Evolutionary conservation across 176 grass and related monocot species (phyloP), one percentile per base, ranked within the genome.

Genomic region (Puya raimondii): DNA sequence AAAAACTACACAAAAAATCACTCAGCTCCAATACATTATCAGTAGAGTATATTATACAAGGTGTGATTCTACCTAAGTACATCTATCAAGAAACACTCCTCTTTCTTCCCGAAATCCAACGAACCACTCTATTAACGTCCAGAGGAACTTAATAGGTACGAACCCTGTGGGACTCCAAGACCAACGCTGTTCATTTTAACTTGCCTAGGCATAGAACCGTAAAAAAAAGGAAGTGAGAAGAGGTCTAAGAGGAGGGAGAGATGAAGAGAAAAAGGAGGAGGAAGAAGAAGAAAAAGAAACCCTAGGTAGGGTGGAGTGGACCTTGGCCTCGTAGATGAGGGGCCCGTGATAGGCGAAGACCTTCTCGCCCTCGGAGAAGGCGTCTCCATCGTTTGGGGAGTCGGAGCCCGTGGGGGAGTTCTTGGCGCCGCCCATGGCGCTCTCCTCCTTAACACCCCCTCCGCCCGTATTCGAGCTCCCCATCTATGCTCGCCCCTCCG

Each of bases 281-380:
- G 27, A 11, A 48, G 23, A 23, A 21, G 50, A 2, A 18, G 29
- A 2, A 3, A 9, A 51, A 78, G 15, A 11, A 70, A 68, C 74
- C 65, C 65, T 77, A 69, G 54, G 23, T 7, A 1, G 26, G 15
- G 23, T 29, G 49, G 49, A 9, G 51, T 53, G 16, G 50, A 96
- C 91, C 93, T 97, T 97, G 70, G 93, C 89, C 78, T 97, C 93
- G 80, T 97, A 97, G 81, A 97, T 88, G 84, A 79, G 82, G 16
- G 89, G 93, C 3, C 93, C 89, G 63, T 92, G 93, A 77, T 92
- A 97, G 23, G 93, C 89, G 61, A 97, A 86, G 70, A 97, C 89
- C 80, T 78, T 92, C 53, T 97, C 86, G 53, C 89, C 89, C 74
- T 97, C 93, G 29, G 70, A 69, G 84, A 97, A 97, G 47, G 50